Evolutionary conservation across 495 filamentous ascomycete species (phyloP).

Genomic region (Podospora pseudopauciseta): DNA sequence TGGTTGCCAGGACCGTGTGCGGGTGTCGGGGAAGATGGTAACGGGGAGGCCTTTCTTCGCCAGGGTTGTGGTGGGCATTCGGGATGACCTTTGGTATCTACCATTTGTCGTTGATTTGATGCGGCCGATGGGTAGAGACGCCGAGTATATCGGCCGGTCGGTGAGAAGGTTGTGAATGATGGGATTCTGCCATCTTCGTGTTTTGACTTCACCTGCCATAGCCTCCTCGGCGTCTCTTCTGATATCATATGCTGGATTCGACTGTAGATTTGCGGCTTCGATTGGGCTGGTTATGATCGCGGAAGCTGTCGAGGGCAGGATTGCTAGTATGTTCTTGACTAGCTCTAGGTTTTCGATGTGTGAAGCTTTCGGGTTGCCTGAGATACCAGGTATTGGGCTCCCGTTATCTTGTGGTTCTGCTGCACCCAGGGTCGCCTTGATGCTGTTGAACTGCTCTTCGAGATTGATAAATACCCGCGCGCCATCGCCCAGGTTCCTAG

Average conservation of each 20-base stretch:
- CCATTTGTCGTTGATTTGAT: constrained; percentile 34
- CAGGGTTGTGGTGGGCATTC: constrained; percentile 64
- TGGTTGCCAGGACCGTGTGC: constrained; percentile 59
- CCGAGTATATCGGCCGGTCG: constrained; percentile 86
- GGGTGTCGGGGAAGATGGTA: constrained; percentile 72
- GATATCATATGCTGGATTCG: constrained; percentile 32
- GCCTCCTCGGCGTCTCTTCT: constrained; percentile 39
- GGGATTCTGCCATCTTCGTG: constrained; percentile 77
- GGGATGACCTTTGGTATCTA: constrained; percentile 7
- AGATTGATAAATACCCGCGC: constrained; percentile 93
- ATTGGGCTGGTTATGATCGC: constrained; percentile 80
- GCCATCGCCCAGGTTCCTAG: constrained; percentile 58
- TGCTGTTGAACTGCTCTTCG: constrained; percentile 76
- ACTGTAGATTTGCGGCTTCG: constrained; percentile 45
- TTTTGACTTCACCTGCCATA: constrained; percentile 63
- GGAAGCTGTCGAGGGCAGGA: constrained; percentile 83
- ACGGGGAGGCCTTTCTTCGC: constrained; percentile 89
- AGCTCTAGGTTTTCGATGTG: constrained; percentile 75
- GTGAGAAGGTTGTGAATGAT: constrained; percentile 96
- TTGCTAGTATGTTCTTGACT: constrained; percentile 59
- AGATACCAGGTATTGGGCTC: not conserved
- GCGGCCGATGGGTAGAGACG: constrained; percentile 73
- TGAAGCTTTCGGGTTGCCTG: constrained; percentile 8
- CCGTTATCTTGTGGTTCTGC: not conserved
- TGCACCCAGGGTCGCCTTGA: constrained; percentile 55